phyloP scores from a whole-genome alignment of 306 rosid species.

The Macrotyloma uniflorum region DNA sequence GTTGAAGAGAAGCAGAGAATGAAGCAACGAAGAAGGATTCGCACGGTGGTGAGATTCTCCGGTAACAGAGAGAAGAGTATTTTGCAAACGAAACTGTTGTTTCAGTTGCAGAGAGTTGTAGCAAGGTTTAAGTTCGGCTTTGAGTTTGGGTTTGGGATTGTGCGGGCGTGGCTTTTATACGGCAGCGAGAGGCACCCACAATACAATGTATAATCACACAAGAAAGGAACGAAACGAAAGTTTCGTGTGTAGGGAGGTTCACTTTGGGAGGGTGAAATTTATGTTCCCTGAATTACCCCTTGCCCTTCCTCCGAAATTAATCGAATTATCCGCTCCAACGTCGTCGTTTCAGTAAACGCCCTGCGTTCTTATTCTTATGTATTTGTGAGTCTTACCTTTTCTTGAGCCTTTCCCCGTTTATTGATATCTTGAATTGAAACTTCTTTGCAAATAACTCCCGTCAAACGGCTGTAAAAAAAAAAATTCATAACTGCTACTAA shows the following conservation, averaged over 20 bases:
- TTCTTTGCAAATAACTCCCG: too few species aligned
- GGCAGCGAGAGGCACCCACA: not conserved
- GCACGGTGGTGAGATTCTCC: not conserved
- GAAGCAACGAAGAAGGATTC: constrained; percentile 9
- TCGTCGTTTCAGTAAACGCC: not conserved
- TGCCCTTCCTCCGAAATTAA: not conserved
- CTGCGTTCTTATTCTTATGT: too few species aligned
- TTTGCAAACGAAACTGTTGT: not conserved
- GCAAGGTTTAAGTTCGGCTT: not conserved
- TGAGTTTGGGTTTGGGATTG: not conserved
- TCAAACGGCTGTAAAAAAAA: too few species aligned
- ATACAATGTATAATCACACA: not conserved
- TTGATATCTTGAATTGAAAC: too few species aligned
- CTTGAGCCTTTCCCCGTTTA: too few species aligned
- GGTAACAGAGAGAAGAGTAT: not conserved
- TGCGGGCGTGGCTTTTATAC: not conserved
- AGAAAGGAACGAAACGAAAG: not conserved
- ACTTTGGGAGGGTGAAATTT: not conserved
- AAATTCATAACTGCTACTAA: too few species aligned
- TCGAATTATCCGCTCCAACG: not conserved
- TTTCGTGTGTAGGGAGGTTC: not conserved
- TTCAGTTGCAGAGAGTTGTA: constrained; percentile 1
- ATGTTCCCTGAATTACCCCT: constrained; percentile 15
- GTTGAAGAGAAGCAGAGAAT: constrained; percentile 26
- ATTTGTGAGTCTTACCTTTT: too few species aligned